Evolutionary conservation across 2,329 filamentous ascomycete species (phyloP), one percentile per base, ranked within the genome.

Genomic region (Talaromyces sp.): DNA sequence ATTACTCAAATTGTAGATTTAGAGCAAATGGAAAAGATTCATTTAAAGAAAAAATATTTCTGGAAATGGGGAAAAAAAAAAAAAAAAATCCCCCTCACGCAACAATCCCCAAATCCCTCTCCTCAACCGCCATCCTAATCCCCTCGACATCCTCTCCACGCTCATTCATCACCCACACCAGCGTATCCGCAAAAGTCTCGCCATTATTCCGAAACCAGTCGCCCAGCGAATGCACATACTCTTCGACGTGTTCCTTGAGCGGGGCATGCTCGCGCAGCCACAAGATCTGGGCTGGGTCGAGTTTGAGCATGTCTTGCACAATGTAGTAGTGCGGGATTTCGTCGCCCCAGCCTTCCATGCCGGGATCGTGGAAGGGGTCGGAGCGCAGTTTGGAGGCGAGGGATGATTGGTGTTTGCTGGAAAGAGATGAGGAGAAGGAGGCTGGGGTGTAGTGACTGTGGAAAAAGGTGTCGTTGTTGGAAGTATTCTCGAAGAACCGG

Each of bases 141-240:
- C 27, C 59, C 29, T 61, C 51, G 2, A 41, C 31, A 27, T 84
- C 78, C 52, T 80, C 78, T 0, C 82, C 83, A 9, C 85, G 70
- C 70, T 86, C 81, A 58, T 74, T 76, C 61, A 86, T 68, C 49
- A 87, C 84, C 74, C 78, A 81, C 57, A 80, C 78, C 53, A 86
- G 66, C 31, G 85, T 87, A 73, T 86, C 82, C 14, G 77, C 80
- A 68, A 84, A 84, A 41, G 84, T 86, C 71, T 86, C 83, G 1
- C 85, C 85, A 62, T 86, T 86, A 65, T 87, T 84, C 58, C 82
- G 80, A 64, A 87, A 87, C 84, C 84, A 87, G 17, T 83, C 81
- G 0, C 84, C 84, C 24, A 83, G 64, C 1, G 75, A 71, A 53
- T 75, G 68, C 10, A 86, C 76, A 67, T 80, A 86, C 0, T 68